Base-by-base conservation (phyloP, 768 basidiomycete species). In the Lactifluus pinguis region DNA sequence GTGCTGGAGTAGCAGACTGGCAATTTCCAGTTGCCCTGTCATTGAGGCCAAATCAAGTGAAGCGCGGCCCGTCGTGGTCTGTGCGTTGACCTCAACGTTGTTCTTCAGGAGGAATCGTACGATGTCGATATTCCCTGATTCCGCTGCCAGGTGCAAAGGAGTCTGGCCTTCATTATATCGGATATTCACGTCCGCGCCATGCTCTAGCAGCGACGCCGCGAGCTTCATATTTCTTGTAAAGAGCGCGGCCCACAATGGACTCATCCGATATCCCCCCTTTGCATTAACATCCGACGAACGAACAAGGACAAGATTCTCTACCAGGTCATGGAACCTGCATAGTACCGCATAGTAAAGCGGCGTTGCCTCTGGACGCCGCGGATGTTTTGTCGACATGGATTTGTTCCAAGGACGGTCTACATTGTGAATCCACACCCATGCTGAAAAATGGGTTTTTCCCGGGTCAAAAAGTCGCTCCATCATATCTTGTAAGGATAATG, bases 401-500 rank as follows among this genome's bases (percentile, higher is more conserved):
- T 38, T 13, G 10, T 15, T 6, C 61, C 56, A 62, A 32, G 38
- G 36, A 32, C 6, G 49, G n/a, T 62, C 56, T 0, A 53, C 11
- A 14, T 62, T 51, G 17, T 53, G 36, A 21, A 53, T 3, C 61
- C 61, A 62, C 19, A 58, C 17, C 61, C 61, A 62, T 8, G 51
- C n/a, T 0, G 52, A 19, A 38, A 62, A 57, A 47, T 53, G 51
- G 4, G 61, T 50, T 13, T 30, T 49, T 0, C 25, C 17, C 1
- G 15, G 45, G 14, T 62, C 56, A 13, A 62, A 62, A 1, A 62
- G 30, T 3, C 11, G n/a, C 25, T n/a, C 39, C 56, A 62, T 57
- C 0, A 21, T 4, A 9, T 49, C 61, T 21, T 50, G 45, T 13
- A 53, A 13, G 3, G 10, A 8, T 0, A 15, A 36, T 6, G 56